Evolutionary conservation across 2,329 filamentous ascomycete species (phyloP).

Genomic region (Penicillium expansum): DNA sequence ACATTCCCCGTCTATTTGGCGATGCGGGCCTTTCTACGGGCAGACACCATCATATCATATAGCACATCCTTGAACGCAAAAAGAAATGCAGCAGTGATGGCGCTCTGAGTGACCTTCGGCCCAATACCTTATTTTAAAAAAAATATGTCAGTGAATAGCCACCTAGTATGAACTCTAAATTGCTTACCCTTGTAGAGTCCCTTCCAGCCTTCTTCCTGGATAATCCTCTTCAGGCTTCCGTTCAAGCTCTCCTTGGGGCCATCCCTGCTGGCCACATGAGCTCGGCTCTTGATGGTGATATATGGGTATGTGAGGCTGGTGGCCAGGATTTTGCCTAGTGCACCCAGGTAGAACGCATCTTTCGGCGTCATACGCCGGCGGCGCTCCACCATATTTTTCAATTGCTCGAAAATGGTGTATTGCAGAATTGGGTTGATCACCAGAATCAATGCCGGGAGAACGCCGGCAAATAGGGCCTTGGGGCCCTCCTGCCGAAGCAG

Average conservation of each 20-base stretch:
- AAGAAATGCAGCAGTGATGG: slow-evolving; percentile 90
- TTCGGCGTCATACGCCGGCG: slow-evolving; percentile 73
- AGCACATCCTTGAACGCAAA: slow-evolving; percentile 98
- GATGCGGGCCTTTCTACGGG: slow-evolving; percentile 32
- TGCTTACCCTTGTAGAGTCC: slow-evolving; percentile 85
- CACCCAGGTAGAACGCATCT: slow-evolving; percentile 86
- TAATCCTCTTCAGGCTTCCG: slow-evolving; percentile 72
- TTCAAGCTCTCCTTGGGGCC: slow-evolving; percentile 78
- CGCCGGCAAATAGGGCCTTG: slow-evolving; percentile 81
- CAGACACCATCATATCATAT: slow-evolving; percentile 59
- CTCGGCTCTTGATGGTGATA: slow-evolving; percentile 96
- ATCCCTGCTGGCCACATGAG: slow-evolving; percentile 81
- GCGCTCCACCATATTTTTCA: slow-evolving; percentile 87
- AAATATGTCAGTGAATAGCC: neutral
- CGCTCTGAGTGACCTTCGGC: slow-evolving; percentile 94
- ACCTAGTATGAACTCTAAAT: neutral
- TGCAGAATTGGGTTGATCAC: slow-evolving; percentile 98
- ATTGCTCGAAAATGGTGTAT: slow-evolving; percentile 97
- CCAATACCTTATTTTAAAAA: slow-evolving; percentile 77
- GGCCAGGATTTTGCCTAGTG: slow-evolving; percentile 89
- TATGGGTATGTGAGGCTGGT: slow-evolving; percentile 96
- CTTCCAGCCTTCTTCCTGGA: slow-evolving; percentile 84
- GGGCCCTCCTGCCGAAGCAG: slow-evolving; percentile 83
- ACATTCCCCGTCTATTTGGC: slow-evolving; percentile 27
- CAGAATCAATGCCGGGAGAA: slow-evolving; percentile 85